phyloP scores from a whole-genome alignment of 805 yeast genomes.

The Metschnikowia arizonensis region DNA sequence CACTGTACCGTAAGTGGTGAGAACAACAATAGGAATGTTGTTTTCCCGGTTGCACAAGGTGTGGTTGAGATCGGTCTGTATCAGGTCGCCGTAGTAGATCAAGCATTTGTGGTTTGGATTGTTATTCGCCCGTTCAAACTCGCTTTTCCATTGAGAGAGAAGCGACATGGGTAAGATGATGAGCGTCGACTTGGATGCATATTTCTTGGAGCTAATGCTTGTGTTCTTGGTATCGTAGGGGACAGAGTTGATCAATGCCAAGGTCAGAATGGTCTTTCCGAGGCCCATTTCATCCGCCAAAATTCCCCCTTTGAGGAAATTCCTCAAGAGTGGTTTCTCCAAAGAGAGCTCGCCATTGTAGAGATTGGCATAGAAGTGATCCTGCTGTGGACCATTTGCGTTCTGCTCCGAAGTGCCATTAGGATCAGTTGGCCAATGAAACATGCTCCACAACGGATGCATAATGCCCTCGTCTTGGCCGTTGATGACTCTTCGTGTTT shows the following conservation, averaged over 20 bases:
- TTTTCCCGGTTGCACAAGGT: conserved; percentile 36
- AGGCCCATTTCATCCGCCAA: conserved; percentile 96
- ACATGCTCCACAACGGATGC: conserved; percentile 84
- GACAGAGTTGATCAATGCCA: conserved; percentile 65
- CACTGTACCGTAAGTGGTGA: conserved; percentile 87
- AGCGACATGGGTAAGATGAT: conserved; percentile 88
- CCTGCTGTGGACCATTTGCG: conserved; percentile 8
- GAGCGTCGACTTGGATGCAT: conserved; percentile 70
- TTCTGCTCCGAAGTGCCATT: neutral
- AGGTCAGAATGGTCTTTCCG: conserved; percentile 85
- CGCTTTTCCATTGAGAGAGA: conserved; percentile 86
- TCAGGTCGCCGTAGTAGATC: conserved; percentile 72
- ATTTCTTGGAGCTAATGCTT: conserved; percentile 26
- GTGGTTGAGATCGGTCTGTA: conserved; percentile 46
- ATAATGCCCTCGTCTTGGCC: conserved; percentile 48
- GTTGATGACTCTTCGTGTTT: conserved; percentile 22
- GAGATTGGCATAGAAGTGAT: conserved; percentile 66
- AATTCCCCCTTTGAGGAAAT: conserved; percentile 73
- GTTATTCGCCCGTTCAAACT: conserved; percentile 57
- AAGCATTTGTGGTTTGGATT: conserved; percentile 44
- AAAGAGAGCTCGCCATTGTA: conserved; percentile 76
- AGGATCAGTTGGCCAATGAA: conserved; percentile 63
- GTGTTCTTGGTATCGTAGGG: conserved; percentile 44
- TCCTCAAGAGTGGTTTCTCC: conserved; percentile 59
- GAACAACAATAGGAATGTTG: conserved; percentile 60